Conservation (phyloP, 176 grass and related monocot genomes). For the Areca catechu region DNA sequence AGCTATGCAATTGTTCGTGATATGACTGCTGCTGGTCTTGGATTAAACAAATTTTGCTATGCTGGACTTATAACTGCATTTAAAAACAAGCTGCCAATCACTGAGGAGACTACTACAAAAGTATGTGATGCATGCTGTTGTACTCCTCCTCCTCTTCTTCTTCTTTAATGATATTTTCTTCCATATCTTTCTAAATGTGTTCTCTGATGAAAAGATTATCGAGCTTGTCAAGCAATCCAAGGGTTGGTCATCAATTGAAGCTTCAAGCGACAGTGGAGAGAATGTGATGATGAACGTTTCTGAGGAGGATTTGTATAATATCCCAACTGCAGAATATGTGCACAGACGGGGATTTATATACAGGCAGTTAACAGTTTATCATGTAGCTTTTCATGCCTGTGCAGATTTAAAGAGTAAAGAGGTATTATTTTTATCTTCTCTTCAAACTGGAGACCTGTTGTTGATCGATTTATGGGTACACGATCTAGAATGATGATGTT, state of each 20-base stretch:
- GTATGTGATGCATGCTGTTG: conserved; percentile 24
- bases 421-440: conserved; percentile 17
- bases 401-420: conserved; percentile 85
- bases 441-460: too few species aligned
- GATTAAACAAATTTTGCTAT: conserved; percentile 93
- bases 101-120: conserved; percentile 54
- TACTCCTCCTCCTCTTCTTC: background rate
- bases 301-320: conserved; percentile 91
- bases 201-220: conserved; percentile 59
- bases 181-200: background rate
- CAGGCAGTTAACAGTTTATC: conserved; percentile 70
- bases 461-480: too few species aligned
- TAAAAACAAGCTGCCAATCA: conserved; percentile 79
- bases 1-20: conserved; percentile 90
- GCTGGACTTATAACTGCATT: conserved; percentile 90
- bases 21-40: conserved; percentile 95
- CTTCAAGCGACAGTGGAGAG: conserved; percentile 60
- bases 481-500: too few species aligned
- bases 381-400: conserved; percentile 87
- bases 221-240: conserved; percentile 91
- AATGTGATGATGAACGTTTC: conserved; percentile 99
- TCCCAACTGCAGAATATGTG: conserved; percentile 85
- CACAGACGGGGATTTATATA: conserved; percentile 60
- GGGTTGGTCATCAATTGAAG: conserved; percentile 79
- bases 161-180: background rate